A percentile compares a stretch with the other conserved stretches of the same genome.
Evolutionary conservation across 192 early-diverging fungal genomes (phyloP).

Genomic region (Podila horticola): DNA sequence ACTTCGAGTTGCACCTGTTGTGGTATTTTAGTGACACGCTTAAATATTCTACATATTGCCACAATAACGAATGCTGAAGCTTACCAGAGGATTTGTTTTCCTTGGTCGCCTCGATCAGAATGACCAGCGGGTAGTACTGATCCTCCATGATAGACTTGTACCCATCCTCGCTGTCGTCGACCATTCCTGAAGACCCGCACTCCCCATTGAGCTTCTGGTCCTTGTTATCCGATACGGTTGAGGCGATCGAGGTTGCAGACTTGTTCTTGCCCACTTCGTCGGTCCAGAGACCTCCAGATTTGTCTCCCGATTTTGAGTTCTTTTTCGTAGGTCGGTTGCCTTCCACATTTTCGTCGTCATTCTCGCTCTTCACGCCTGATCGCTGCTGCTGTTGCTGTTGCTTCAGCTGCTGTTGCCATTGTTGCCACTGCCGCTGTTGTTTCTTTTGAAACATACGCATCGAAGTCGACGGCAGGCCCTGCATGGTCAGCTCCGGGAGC

Average conservation of each 20-base stretch:
- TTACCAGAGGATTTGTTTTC: constrained; percentile 33
- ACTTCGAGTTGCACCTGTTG: constrained; percentile 19
- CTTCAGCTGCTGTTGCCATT: constrained; percentile 5
- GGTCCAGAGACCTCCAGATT: too few species aligned
- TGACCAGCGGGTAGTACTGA: constrained; percentile 46
- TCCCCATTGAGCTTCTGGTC: too few species aligned
- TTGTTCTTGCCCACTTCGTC: too few species aligned
- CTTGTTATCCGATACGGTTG: background rate
- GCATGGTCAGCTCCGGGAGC: constrained; percentile 47
- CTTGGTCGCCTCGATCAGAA: constrained; percentile 36
- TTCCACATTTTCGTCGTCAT: background rate
- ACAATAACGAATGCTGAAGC: background rate
- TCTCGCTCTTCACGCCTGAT: background rate
- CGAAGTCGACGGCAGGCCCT: constrained; percentile 42
- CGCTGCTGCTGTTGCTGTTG: constrained; percentile 11
- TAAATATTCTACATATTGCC: background rate
- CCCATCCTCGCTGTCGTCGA: constrained; percentile 4
- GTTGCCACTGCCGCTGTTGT: constrained; percentile 33
- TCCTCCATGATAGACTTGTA: constrained; percentile 51
- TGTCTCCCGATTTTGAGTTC: background rate
- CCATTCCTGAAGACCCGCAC: background rate
- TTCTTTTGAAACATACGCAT: constrained; percentile 45
- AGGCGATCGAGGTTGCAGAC: background rate
- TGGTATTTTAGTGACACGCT: background rate
- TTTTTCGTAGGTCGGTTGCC: background rate